Evolutionary conservation across 345 rosid species (phyloP), one percentile per base, ranked within the genome.

Genomic region (Populus tremula): DNA sequence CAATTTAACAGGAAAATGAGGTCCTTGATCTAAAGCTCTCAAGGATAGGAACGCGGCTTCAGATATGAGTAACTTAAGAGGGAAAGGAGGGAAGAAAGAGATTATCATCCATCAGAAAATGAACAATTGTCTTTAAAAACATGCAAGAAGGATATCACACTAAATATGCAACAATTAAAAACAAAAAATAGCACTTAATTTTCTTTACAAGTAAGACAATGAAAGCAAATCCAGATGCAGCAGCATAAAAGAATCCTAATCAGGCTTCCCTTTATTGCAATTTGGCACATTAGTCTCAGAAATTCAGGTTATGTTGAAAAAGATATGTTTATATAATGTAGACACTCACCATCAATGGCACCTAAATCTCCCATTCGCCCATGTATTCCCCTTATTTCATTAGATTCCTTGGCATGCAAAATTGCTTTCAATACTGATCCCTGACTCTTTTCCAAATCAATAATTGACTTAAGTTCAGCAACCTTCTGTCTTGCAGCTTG

Each of bases 291-390:
- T 35, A 65, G 8, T 66, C 43, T 50, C 70, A 5, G 36, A 45
- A 16, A 25, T 39, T 62, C 54, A 62, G 33, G 41, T 29, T 56
- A 35, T n/a, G 21, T 10, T 14, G 50, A 14, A 47, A 18, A 47
- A 47, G 50, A 3, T 14, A 14, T 47, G 50, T 14, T 49, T 3
- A 69, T 31, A 47, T 50, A 49, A 23, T 6, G 36, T 6, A 79
- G 56, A 75, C 84, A 62, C 87, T 83, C 76, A 93, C 99, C 93
- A 78, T 96, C 98, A 86, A 96, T 93, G 77, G 99, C 99, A 74
- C 98, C 99, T 84, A 93, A 88, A 86, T 96, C 97, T 21, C 99
- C 99, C 99, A 96, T 89, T 75, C 98, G 89, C 65, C 99, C 99
- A 82, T 92, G 85, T 76, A 96, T 93, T 80, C 99, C 99, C 79